A percentile compares a stretch with the other conserved stretches of the same genome.
Evolutionary conservation across 78 protist genomes (phyloP).

Genomic region (slime mould (Dictyostelium discoideum)): dicty_2.7 NC_007089.4:75001-75500

Average conservation of each 20-base stretch:
- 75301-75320: not conserved
- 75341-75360: conserved; percentile 9
- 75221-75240: not conserved
- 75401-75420: conserved; percentile 34
- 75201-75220: not conserved
- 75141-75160: not conserved
- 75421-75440: not conserved
- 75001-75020: not conserved
- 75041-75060: conserved; percentile 38
- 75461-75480: not conserved
- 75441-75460: not conserved
- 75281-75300: not conserved
- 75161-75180: not conserved
- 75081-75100: not conserved
- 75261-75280: not conserved
- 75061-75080: not conserved
- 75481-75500: not conserved
- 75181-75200: not conserved
- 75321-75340: not conserved
- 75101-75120: conserved; percentile 1
- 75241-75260: not conserved
- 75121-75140: conserved; percentile 18
- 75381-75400: not conserved
- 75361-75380: not conserved
- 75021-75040: conserved; percentile 26